Base-by-base conservation (phyloP, 2,329 filamentous ascomycete species). In the Penicillium sp. region DNA sequence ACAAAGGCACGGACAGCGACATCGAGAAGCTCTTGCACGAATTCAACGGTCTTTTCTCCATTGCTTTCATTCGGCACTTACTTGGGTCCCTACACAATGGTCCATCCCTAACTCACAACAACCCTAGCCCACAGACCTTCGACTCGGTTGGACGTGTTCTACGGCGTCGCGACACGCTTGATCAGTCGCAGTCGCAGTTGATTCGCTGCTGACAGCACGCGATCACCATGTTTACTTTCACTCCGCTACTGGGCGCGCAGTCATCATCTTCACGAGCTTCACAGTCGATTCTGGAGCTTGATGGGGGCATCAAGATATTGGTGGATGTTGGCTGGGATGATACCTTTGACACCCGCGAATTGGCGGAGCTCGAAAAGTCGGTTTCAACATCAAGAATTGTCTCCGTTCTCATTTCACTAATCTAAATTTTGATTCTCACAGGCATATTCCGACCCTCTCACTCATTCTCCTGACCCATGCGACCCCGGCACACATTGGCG, bases 301-400 rank as follows among this genome's bases (percentile, higher is more conserved):
- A 99, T 79, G 93, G 93, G 63, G 95, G 93, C 57, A 89, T 99
- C 78, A 98, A 98, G 76, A 87, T 99, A 52, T 84, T 99, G 53
- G 86, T 99, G 37, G 93, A 97, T 72, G 88, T 97, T 45, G 95
- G 95, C 58, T 99, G 95, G 95, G 93, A 98, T 72, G 91, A 96
- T 73, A 84, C 85, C 2, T 98, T 99, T 72, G 90, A 96, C 71
- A 85, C 86, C 31, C 84, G 85, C 60, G 90, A 91, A 80, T 85
- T 99, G 52, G 87, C 87, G 67, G 90, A 95, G 76, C 84, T 99
- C 59, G 93, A 98, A 77, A 95, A 91, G 90, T 96, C 84, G 64
- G 82, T 58, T 26, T 19, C 11, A 43, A 22, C 2, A 6, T 31
- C 16, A 7, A 43, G 9, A 29, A 11, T 31, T 6, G 7, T 11